Evolutionary conservation across 2,329 filamentous ascomycete species (phyloP), one percentile per base, ranked within the genome.

Genomic region (Trichophyton rubrum): DNA sequence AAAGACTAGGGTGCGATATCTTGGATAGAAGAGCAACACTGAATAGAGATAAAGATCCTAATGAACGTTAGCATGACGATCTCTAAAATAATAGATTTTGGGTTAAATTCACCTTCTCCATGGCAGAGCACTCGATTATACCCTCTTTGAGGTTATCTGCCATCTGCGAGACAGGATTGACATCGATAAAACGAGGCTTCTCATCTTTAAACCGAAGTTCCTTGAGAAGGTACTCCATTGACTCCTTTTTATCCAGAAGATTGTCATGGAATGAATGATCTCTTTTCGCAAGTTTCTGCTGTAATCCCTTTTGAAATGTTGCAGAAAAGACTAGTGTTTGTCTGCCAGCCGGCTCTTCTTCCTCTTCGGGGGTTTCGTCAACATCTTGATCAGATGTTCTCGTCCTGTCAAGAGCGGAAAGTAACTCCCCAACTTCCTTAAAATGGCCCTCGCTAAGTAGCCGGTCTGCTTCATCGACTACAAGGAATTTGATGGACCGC

Each of bases 321-420:
- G 93, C 93, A 0, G 93, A 97, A 73, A 99, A 99, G 20, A 99
- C 90, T 0, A 99, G 81, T 0, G 91, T 97, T 70, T 99, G 93
- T 45, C 92, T 81, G 1, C 79, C 78, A 17, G 62, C 63, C 11
- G 15, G 15, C 8, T 64, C 65, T 59, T 60, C 22, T 24, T 51
- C 63, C 8, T 65, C 61, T 5, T 73, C 68, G 0, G 77, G 64
- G 13, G 69, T 70, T 11, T n/a, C 49, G 22, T 68, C 69, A n/a
- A 68, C 20, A 1, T 78, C 75, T 35, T 77, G 73, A 4, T 78
- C 75, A 0, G 76, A 72, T 5, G 79, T 78, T 22, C 81, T 78
- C 43, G 81, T 76, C 30, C 85, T 80, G 68, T 96, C 90, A 8
- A 99, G 76, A 0, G 89, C 84, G 61, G 85, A 85, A 15, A 99